Base-by-base conservation (phyloP, 75 land plant species). In the Sequoia sempervirens region DNA sequence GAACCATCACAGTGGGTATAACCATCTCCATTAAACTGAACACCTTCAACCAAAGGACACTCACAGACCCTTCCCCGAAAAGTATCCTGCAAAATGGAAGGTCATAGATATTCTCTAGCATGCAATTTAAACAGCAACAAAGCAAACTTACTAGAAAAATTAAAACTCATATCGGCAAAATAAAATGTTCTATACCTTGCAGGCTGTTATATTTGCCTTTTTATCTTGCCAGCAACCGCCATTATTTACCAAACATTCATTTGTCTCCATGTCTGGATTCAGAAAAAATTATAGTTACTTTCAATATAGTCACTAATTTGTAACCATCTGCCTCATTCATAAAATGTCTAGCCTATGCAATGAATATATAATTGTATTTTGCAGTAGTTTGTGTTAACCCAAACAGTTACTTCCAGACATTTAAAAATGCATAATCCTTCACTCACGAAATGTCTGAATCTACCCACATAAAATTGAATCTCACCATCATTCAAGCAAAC, bases 191-290 rank as follows among this genome's bases (percentile, higher is more conserved):
- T 37, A 37, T 84, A 97, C 99, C 93, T 94, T 97, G 95, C 99
- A 97, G 14, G 99, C 98, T 61, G 98, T 94, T 43, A 97, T 80
- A 52, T 97, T 94, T 75, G 91, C 81, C 73, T 87, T 78, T 80
- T 89, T 92, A 75, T 97, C 91, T 81, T 94, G 88, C 99, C 99
- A 97, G 84, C 99, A 97, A 37, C 99, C 99, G 54, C 99, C 98
- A 88, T 97, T 95, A 81, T 93, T 91, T 70, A 87, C 88, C 85
- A 97, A 81, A 88, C 99, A 97, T 81, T 97, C 99, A 84, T 97
- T 97, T 82, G 99, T 94, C 87, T 97, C 90, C 45, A 97, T 91
- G 78, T 94, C 99, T 97, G 90, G 58, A 61, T 38, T 41, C 40
- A 50, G 61, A 40, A 38, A 83, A n/a, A 18, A 61, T 46, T 30